Percentiles rank a stretch among this genome's conserved stretches.
These are phyloP conservation scores for Lentinula edodes DNA, from an alignment of 768 basidiomycete species.

Conservation along the genomic window DNA sequence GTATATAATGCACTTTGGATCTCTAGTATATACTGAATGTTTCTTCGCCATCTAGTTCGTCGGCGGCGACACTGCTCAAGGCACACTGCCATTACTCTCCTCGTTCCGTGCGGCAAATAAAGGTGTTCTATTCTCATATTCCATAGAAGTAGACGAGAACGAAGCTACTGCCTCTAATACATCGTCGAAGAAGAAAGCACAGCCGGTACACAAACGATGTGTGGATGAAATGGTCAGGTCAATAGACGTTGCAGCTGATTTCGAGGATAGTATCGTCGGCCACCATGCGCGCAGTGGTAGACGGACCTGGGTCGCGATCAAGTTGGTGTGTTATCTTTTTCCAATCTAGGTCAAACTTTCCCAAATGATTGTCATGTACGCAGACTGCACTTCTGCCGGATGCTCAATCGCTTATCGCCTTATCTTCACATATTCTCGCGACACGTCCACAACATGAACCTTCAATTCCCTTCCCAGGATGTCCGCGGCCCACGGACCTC, in stretches of 20 bases:
- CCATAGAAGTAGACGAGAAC: conserved; percentile 74
- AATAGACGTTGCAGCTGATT: conserved; percentile 76
- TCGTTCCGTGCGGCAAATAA: conserved; percentile 61
- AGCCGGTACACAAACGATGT: conserved; percentile 50
- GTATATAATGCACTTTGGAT: background rate
- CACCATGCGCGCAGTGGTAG: conserved; percentile 27
- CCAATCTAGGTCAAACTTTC: background rate
- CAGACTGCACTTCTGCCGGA: conserved; percentile 70
- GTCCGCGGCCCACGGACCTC: conserved; percentile 54
- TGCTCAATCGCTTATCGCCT: conserved; percentile 50
- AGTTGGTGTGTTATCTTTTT: conserved; percentile 48
- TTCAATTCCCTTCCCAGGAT: conserved; percentile 63
- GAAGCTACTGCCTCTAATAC: conserved; percentile 32
- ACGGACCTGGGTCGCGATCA: conserved; percentile 81
- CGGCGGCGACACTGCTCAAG: conserved; percentile 76
- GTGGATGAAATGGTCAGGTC: conserved; percentile 72
- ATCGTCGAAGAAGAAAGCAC: conserved; percentile 15
- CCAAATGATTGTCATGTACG: background rate
- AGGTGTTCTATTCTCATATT: conserved; percentile 77
- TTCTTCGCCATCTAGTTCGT: conserved; percentile 56
- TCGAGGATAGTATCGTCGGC: conserved; percentile 49
- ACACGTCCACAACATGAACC: conserved; percentile 25
- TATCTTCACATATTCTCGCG: conserved; percentile 54
- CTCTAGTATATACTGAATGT: background rate
- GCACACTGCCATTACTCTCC: conserved; percentile 59